Evolutionary conservation across 2,329 filamentous ascomycete species (phyloP).

Genomic region (Dactylellina haptotyla): DNA sequence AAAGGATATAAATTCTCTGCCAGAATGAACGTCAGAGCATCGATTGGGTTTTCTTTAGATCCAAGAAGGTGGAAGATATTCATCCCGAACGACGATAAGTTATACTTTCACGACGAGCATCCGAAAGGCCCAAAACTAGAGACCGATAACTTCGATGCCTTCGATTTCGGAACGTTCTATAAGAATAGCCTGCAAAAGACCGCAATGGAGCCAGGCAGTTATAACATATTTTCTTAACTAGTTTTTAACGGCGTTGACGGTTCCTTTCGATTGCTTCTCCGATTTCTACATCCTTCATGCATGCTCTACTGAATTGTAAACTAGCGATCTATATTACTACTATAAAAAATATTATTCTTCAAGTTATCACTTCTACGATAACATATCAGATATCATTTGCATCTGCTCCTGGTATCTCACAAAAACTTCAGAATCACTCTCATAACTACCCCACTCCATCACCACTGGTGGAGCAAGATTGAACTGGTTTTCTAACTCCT

Average conservation of each 20-base stretch:
- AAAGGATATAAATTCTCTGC: constrained; percentile 24
- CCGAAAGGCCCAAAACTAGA: constrained; percentile 20
- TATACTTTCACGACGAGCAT: constrained; percentile 43
- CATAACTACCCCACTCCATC: constrained; percentile 25
- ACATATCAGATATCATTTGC: neutral
- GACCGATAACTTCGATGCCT: constrained; percentile 4
- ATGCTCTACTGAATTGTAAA: too few relatives aligned
- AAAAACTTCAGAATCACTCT: constrained; percentile 6
- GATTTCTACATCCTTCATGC: too few relatives aligned
- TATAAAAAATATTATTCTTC: too few relatives aligned
- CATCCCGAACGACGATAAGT: constrained; percentile 27
- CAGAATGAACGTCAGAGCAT: constrained; percentile 23
- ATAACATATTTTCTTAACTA: neutral
- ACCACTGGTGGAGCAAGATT: neutral
- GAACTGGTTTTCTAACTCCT: constrained; percentile 27
- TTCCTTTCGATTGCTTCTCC: too few relatives aligned
- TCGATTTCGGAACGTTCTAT: constrained; percentile 37
- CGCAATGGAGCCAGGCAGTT: constrained; percentile 8
- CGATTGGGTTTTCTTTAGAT: constrained; percentile 48
- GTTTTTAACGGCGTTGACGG: too few relatives aligned
- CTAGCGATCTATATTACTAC: too few relatives aligned
- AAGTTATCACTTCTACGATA: too few relatives aligned
- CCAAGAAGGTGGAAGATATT: constrained; percentile 35
- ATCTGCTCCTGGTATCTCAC: constrained; percentile 12
- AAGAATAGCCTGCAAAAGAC: constrained; percentile 23